Evolutionary conservation across 177 flowering plant species (phyloP), one percentile per base, ranked within the genome.

Genomic region (Telopea speciosissima): DNA sequence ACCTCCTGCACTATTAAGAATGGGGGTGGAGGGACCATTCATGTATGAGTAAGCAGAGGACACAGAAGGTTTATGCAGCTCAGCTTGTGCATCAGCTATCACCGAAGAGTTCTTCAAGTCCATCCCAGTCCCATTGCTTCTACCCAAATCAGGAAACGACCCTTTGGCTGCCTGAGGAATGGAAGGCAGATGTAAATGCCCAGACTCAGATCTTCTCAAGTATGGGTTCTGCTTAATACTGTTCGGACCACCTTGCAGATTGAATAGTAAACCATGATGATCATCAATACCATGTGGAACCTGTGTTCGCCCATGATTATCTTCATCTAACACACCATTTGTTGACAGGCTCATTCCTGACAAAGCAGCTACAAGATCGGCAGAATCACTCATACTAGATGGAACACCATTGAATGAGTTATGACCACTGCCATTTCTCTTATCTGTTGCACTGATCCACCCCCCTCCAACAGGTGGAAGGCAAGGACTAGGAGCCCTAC

Each of bases 401-500:
- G 87, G 75, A 52, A 82, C 75, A 64, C 82, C 83, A 77, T 73
- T 81, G 66, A 83, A 84, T 26, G 86, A 73, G 74, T 72, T 81
- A n/a, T 85, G 77, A 70, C 81, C 73, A 65, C 71, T 78, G 5
- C 80, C 36, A 64, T 67, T 71, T 76, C 83, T 85, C 80, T 86
- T 90, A n/a, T 87, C 91, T 6, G 84, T 60, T 45, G 74, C 54
- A 4, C 64, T 68, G 44, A 58, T 75, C 70, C 93, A 82, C 63
- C 85, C 89, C 19, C 79, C 83, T 25, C 90, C 89, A 81, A 86
- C 85, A 33, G 88, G 87, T 17, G 90, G 77, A 65, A 76, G 82
- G 68, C 87, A 79, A 61, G 93, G 93, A 75, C 89, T 89, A 52
- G 93, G 90, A 72, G 83, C 88, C 75, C 91, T 76, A 24, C 86